Evolutionary conservation across 306 rosid species (phyloP).

Genomic region (Pachyrhizus erosus): DNA sequence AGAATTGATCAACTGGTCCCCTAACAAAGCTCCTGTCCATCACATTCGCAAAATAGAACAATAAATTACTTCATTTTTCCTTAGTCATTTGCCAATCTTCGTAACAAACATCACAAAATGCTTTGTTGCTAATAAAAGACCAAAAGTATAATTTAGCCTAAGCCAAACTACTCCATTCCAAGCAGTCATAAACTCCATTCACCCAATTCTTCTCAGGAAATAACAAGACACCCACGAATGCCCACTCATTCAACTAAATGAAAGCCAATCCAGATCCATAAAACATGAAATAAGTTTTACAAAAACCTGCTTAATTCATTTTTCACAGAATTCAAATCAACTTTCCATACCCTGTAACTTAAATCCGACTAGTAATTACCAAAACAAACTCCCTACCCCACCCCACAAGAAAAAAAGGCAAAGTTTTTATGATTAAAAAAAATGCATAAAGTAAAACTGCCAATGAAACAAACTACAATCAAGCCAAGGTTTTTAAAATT

Average conservation of each 20-base stretch:
- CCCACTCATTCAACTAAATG: constrained; percentile 28
- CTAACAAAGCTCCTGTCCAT: not conserved
- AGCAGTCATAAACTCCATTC: not conserved
- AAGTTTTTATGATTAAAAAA: not conserved
- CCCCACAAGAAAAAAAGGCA: not conserved
- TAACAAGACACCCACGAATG: constrained; percentile 30
- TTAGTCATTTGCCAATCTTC: not conserved
- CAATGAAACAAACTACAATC: not conserved
- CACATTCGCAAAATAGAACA: constrained; percentile 32
- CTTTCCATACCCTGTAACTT: not conserved
- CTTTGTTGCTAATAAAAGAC: constrained; percentile 25
- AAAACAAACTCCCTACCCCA: not conserved
- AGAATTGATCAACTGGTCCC: not conserved
- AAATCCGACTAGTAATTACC: not conserved
- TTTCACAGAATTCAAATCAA: constrained; percentile 13
- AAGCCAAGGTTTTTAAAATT: not conserved
- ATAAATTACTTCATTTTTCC: not conserved
- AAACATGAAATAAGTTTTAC: constrained; percentile 3
- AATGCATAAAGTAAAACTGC: not conserved
- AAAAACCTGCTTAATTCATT: not conserved
- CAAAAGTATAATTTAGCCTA: too few relatives aligned
- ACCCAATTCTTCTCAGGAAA: constrained; percentile 15
- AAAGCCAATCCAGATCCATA: constrained; percentile 54
- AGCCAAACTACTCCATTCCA: too few relatives aligned
- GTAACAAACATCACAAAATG: not conserved